phyloP scores from a whole-genome alignment of 108 stramenopile genomes.

The Nannochloropsis salina region DNA sequence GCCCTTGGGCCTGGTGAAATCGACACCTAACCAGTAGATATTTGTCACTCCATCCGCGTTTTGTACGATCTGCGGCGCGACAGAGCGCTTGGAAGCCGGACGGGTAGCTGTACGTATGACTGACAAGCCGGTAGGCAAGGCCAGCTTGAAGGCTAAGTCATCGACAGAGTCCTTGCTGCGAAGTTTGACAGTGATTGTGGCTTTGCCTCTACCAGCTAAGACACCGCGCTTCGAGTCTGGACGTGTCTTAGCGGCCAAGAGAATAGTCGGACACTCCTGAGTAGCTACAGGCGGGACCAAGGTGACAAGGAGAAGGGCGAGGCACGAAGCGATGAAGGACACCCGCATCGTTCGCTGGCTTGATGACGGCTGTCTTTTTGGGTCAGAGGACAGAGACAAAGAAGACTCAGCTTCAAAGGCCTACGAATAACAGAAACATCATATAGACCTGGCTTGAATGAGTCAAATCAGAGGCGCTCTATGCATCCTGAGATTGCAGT shows the following conservation, averaged over 20 bases:
- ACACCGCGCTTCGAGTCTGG: not conserved
- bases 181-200: not conserved
- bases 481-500: too few relatives aligned
- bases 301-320: not conserved
- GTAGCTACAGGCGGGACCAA: not conserved
- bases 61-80: not conserved
- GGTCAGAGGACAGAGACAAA: too few relatives aligned
- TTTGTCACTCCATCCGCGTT: not conserved
- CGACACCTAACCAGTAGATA: not conserved
- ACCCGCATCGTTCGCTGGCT: not conserved
- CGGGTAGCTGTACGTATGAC: not conserved
- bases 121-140: not conserved
- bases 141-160: not conserved
- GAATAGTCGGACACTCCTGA: not conserved
- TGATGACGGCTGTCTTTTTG: too few relatives aligned
- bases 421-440: too few relatives aligned
- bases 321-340: not conserved
- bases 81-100: not conserved
- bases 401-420: too few relatives aligned
- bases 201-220: not conserved
- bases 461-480: too few relatives aligned
- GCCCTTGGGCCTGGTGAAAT: not conserved
- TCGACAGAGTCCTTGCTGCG: not conserved
- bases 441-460: too few relatives aligned
- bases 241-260: not conserved